phyloP scores from a whole-genome alignment of 345 rosid genomes.

The Noccaea bulbosa region DNA sequence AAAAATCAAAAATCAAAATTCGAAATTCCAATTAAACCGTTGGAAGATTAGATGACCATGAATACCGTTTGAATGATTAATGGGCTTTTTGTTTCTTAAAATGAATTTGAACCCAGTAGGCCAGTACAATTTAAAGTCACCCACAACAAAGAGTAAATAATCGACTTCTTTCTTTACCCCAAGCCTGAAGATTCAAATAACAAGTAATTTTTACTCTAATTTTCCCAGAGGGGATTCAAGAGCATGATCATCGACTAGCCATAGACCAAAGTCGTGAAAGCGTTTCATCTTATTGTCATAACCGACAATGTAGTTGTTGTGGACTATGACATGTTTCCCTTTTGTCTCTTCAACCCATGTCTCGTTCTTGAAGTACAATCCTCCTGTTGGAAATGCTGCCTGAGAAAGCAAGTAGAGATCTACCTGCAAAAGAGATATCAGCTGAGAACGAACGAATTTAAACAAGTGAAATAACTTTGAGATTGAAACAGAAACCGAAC shows the following conservation, averaged over 20 bases:
- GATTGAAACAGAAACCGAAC: not conserved
- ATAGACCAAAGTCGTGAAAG: constrained; percentile 72
- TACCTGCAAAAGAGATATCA: constrained; percentile 50
- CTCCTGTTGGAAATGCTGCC: constrained; percentile 86
- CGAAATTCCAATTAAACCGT: too few relatives aligned
- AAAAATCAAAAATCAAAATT: too few relatives aligned
- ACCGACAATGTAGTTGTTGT: constrained; percentile 81
- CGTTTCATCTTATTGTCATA: constrained; percentile 84
- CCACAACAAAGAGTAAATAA: too few relatives aligned
- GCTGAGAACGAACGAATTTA: not conserved
- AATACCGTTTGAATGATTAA: too few relatives aligned
- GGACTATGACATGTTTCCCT: constrained; percentile 78
- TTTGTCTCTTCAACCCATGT: constrained; percentile 87
- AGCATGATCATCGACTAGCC: constrained; percentile 82
- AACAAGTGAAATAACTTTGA: not conserved
- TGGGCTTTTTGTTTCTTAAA: too few relatives aligned
- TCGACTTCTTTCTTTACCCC: too few relatives aligned
- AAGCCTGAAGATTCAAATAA: too few relatives aligned
- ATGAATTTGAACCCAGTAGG: too few relatives aligned
- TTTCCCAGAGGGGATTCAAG: constrained; percentile 74
- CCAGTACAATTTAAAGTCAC: too few relatives aligned
- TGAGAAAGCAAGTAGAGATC: constrained; percentile 81
- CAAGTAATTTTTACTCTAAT: constrained; percentile 31
- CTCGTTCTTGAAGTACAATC: constrained; percentile 76
- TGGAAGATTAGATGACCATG: too few relatives aligned